Evolutionary conservation across 2,329 filamentous ascomycete genomes (phyloP).

Genomic region (Neofusicoccum kwambonambiense): DNA sequence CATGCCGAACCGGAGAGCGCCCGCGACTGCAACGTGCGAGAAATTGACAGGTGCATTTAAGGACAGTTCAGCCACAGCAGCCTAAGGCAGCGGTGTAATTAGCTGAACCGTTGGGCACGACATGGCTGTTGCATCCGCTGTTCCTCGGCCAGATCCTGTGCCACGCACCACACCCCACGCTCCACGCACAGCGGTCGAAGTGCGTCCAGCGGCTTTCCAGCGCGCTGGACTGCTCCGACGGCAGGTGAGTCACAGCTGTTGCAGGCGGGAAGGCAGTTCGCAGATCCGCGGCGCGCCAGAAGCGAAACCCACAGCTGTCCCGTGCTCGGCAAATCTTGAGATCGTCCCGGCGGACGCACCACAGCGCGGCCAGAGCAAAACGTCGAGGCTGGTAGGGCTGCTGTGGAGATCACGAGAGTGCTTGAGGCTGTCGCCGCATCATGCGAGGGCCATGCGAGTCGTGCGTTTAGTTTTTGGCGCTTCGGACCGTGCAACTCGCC

Average conservation of each 20-base stretch:
- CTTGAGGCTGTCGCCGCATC: constrained; percentile 5
- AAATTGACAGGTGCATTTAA: constrained; percentile 13
- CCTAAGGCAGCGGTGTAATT: constrained; percentile 8
- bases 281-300: neutral
- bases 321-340: constrained; percentile 14
- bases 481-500: neutral
- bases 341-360: constrained; percentile 12
- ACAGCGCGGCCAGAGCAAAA: constrained; percentile 2
- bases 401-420: neutral
- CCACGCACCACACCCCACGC: constrained; percentile 7
- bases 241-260: neutral
- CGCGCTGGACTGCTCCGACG: neutral
- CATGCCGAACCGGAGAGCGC: neutral
- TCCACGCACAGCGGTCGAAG: constrained; percentile 1
- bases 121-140: neutral
- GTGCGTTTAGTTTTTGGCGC: neutral
- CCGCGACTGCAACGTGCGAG: constrained; percentile 10
- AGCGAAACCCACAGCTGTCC: constrained; percentile 10
- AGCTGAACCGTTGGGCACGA: constrained; percentile 4
- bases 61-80: constrained; percentile 4
- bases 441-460: constrained; percentile 6
- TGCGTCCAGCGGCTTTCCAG: neutral
- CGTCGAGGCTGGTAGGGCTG: constrained; percentile 13
- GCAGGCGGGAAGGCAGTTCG: neutral
- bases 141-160: neutral